Conservation (phyloP, 495 filamentous ascomycete genomes). For the Xylaria sp. region DNA sequence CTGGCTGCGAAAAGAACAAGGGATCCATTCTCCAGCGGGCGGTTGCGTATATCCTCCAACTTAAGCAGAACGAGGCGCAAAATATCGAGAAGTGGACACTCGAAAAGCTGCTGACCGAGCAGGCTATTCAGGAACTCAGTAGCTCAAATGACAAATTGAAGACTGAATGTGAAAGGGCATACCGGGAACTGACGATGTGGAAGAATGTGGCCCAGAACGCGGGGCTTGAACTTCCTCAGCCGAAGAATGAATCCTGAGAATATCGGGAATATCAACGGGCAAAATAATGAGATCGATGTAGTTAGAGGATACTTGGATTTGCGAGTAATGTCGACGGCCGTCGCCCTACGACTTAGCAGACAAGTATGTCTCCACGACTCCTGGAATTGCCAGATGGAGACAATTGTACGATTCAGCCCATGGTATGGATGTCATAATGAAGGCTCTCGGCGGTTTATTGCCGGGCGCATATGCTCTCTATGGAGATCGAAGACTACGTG, state of each 20-base stretch:
- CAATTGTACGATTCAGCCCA: slow-evolving; percentile 16
- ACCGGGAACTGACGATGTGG: slow-evolving; percentile 82
- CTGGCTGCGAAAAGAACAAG: slow-evolving; percentile 99
- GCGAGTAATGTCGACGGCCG: neutral
- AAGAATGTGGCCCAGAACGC: slow-evolving; percentile 80
- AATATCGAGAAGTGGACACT: slow-evolving; percentile 98
- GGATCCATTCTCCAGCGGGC: slow-evolving; percentile 94
- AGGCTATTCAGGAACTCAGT: slow-evolving; percentile 91
- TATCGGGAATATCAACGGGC: neutral
- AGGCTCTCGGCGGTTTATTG: neutral
- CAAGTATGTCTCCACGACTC: neutral
- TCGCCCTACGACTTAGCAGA: neutral
- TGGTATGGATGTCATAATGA: slow-evolving; percentile 19
- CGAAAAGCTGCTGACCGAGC: slow-evolving; percentile 92
- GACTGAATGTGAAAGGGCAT: slow-evolving; percentile 72
- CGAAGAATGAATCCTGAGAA: slow-evolving; percentile 48
- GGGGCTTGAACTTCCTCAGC: slow-evolving; percentile 60
- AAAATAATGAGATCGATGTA: neutral
- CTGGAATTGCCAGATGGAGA: neutral
- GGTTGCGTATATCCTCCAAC: slow-evolving; percentile 89
- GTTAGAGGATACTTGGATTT: neutral
- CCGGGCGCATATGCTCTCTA: neutral
- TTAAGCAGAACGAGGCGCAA: slow-evolving; percentile 91
- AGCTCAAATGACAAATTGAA: slow-evolving; percentile 90
- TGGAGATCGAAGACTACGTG: neutral